Conservation (phyloP, 345 rosid genomes). For the Lepidium sativum region DNA sequence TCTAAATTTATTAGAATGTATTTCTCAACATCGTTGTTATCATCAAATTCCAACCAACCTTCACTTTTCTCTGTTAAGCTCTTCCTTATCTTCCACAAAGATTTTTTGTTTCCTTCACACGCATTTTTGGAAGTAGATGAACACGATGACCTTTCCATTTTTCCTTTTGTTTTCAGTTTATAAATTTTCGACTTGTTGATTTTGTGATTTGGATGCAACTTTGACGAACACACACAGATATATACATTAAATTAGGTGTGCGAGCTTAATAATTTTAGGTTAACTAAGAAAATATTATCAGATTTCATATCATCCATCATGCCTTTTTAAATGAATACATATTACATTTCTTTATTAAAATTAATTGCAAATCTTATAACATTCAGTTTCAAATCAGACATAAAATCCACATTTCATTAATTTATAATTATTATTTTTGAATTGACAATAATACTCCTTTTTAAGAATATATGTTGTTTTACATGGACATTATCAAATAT, state of each 20-base stretch:
- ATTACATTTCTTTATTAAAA: not conserved
- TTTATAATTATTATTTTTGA: not conserved
- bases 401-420: not conserved
- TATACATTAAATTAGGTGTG: not conserved
- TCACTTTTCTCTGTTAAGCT: not conserved
- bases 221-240: no score
- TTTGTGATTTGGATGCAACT: not conserved
- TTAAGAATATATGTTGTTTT: not conserved
- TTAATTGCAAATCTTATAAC: no score
- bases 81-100: conserved; percentile 10
- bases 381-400: not conserved
- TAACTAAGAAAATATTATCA: not conserved
- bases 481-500: no score
- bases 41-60: conserved; percentile 5
- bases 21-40: not conserved
- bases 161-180: not conserved
- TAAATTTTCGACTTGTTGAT: not conserved
- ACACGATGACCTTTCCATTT: conserved; percentile 1
- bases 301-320: not conserved
- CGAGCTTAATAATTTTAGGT: not conserved
- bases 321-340: not conserved
- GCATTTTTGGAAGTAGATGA: no score
- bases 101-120: no score
- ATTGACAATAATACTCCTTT: not conserved
- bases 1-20: not conserved